Evolutionary conservation across 306 rosid genomes (phyloP), one percentile per base, ranked within the genome.

Genomic region (Fagus crenata): DNA sequence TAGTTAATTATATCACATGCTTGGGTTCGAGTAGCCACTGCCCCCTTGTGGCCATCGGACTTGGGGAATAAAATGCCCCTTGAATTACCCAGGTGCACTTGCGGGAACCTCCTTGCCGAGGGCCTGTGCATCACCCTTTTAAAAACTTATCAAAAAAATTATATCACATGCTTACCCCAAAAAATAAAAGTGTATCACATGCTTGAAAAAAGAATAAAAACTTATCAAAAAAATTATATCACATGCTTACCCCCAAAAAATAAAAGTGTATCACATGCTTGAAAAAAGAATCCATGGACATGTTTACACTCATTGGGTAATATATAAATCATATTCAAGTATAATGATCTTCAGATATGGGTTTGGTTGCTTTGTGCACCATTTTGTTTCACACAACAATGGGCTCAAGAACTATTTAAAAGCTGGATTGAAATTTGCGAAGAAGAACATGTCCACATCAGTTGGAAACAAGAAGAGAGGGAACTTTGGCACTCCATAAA

Each of bases 341-440:
- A 56, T 22, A 22, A 56, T 28, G 63, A 22, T 2, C 35, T 56
- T 56, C 32, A 56, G 63, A 18, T 56, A 56, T 6, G 13, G 67
- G 67, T 61, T 61, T 33, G 41, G 7, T 32, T 61, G 39, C 41
- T 61, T 61, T 61, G 39, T 61, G 68, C 68, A 61, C 41, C 14
- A 61, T 11, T 61, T 61, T 61, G 35, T 61, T 61, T 28, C 37
- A 14, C 12, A 28, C 33, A 58, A 28, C 33, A 7, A 28, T 58
- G 36, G 32, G 32, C 14, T 58, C 6, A 56, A 56, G 36, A 18
- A 18, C 12, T 58, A 11, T 4, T 31, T 11, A 32, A 33, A 33
- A 61, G 68, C 35, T 61, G 8, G 68, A 61, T 36, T 14, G 8
- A n/a, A 32, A 11, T 33, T 13, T 33, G 17, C 7, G 13, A 61